These are phyloP conservation scores for Rhodotorula mucilaginosa DNA, from an alignment of 1,284 basidiomycete species.

Conservation along the genomic window DNA sequence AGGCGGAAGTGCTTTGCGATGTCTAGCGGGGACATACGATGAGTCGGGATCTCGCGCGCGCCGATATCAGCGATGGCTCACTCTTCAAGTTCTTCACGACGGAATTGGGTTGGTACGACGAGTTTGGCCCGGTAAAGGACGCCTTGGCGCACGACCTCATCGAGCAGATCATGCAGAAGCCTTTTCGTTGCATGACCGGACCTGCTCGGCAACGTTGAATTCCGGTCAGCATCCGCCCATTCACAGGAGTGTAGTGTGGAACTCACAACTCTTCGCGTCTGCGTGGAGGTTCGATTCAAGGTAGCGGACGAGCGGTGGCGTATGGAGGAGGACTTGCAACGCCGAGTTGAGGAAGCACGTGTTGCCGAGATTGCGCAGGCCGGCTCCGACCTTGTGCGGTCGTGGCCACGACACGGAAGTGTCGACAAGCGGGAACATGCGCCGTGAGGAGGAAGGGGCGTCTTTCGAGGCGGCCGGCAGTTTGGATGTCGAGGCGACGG, in stretches of 20 bases:
- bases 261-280: constrained; percentile 59
- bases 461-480: background rate
- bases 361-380: constrained; percentile 88
- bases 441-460: background rate
- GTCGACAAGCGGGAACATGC: constrained; percentile 33
- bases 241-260: constrained; percentile 13
- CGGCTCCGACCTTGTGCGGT: constrained; percentile 56
- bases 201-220: constrained; percentile 19
- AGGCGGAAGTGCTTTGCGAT: constrained; percentile 87
- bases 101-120: constrained; percentile 27
- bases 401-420: constrained; percentile 42
- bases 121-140: constrained; percentile 44
- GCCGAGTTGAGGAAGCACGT: constrained; percentile 97
- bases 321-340: constrained; percentile 90
- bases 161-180: constrained; percentile 75
- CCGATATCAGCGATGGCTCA: constrained; percentile 23
- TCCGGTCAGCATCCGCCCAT: background rate
- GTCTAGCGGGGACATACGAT: constrained; percentile 53
- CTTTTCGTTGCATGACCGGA: constrained; percentile 43
- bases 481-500: constrained; percentile 16
- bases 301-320: constrained; percentile 77
- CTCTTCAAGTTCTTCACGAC: constrained; percentile 40
- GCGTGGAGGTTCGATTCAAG: constrained; percentile 45
- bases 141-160: constrained; percentile 60
- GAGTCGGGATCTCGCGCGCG: background rate